phyloP scores from a whole-genome alignment of 176 grass and related monocot genomes.

The Avena atlantica region DNA sequence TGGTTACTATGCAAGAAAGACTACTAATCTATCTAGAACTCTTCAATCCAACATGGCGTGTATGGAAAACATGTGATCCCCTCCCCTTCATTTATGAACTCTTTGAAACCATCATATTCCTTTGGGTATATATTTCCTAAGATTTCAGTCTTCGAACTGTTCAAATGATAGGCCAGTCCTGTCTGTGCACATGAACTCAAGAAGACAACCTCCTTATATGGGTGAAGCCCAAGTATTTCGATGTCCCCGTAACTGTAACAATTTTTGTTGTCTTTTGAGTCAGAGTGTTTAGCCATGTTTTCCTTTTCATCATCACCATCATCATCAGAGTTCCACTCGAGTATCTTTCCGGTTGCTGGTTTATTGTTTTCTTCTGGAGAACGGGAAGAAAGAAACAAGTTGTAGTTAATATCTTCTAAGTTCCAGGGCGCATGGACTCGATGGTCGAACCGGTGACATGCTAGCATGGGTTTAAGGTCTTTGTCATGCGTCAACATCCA shows the following conservation, averaged over 20 bases:
- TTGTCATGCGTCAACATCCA: not conserved
- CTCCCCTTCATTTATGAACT: not conserved
- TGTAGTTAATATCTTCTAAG: not conserved
- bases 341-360: not conserved
- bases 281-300: not conserved
- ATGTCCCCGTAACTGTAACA: not conserved
- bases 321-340: constrained; percentile 2
- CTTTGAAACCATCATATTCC: not conserved
- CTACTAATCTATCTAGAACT: not conserved
- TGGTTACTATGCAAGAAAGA: too few relatives aligned
- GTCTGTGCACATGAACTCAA: not conserved
- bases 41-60: not conserved
- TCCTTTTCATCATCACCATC: not conserved
- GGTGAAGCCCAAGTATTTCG: not conserved
- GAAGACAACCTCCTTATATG: constrained; percentile 4
- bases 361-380: not conserved
- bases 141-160: not conserved
- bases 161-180: constrained; percentile 20
- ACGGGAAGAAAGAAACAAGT: too few relatives aligned
- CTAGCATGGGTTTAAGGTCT: not conserved
- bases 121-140: not conserved
- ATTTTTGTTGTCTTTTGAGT: not conserved
- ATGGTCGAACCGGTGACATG: too few relatives aligned
- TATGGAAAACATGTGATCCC: not conserved
- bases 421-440: not conserved